Evolutionary conservation across 495 filamentous ascomycete species (phyloP).

Genomic region (Hypomontagnella submonticulosa): DNA sequence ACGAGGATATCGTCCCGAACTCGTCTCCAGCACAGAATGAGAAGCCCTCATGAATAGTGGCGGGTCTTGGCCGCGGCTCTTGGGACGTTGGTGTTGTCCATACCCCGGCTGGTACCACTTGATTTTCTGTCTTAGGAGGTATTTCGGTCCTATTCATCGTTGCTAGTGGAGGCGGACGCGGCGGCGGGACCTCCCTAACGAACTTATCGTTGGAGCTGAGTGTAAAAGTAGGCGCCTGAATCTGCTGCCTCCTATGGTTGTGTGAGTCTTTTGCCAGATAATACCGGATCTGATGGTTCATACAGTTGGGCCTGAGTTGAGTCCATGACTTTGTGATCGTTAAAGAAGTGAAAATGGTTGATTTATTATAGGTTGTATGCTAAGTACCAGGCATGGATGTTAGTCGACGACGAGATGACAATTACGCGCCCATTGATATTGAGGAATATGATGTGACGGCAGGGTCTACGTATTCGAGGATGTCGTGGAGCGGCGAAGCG

Average conservation of each 20-base stretch:
- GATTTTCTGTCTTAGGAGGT: conserved; percentile 51
- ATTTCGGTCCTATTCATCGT: conserved; percentile 57
- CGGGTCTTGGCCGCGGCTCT: conserved; percentile 60
- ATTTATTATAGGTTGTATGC: conserved; percentile 52
- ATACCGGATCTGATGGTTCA: conserved; percentile 25
- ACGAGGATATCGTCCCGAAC: conserved; percentile 61
- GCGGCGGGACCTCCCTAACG: conserved; percentile 51
- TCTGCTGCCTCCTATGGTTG: conserved; percentile 55
- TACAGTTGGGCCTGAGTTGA: conserved; percentile 57
- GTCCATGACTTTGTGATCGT: conserved; percentile 52
- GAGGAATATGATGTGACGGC: conserved; percentile 39
- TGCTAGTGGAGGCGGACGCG: conserved; percentile 49
- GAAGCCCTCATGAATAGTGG: conserved; percentile 69
- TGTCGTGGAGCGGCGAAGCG: conserved; percentile 44
- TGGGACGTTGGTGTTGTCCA: conserved; percentile 60
- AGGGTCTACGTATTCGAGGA: conserved; percentile 36
- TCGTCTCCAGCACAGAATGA: conserved; percentile 65
- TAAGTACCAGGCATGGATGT: conserved; percentile 29
- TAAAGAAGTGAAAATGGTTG: conserved; percentile 43
- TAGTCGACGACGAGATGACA: conserved; percentile 29
- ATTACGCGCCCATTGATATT: conserved; percentile 30
- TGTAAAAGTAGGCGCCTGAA: conserved; percentile 56
- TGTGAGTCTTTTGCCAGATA: conserved; percentile 45
- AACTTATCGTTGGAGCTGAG: conserved; percentile 53
- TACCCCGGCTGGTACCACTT: conserved; percentile 52